Conservation (phyloP, 306 rosid species). For the Boehmeria nivea region DNA sequence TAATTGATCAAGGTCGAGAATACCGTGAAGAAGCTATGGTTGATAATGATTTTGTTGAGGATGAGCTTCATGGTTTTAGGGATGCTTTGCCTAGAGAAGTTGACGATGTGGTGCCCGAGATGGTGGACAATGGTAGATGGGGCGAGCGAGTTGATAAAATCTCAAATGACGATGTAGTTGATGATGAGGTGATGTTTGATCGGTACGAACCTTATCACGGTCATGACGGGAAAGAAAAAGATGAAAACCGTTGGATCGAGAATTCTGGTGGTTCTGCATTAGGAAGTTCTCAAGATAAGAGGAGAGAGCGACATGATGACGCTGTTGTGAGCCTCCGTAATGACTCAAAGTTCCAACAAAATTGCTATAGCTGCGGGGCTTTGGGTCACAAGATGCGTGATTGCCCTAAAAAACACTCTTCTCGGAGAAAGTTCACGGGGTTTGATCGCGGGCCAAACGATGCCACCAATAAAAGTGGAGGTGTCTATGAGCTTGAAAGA, state of each 20-base stretch:
- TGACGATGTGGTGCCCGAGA: conserved; percentile 21
- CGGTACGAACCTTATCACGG: conserved; percentile 49
- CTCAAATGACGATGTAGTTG: conserved; percentile 19
- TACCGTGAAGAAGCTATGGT: conserved; percentile 16
- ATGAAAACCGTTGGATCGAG: conserved; percentile 27
- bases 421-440: conserved; percentile 21
- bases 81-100: conserved; percentile 31
- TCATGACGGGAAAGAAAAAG: conserved; percentile 33
- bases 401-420: conserved; percentile 37
- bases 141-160: conserved; percentile 34
- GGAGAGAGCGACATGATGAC: conserved; percentile 17
- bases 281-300: conserved; percentile 26
- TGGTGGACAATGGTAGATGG: conserved; percentile 44
- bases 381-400: conserved; percentile 47
- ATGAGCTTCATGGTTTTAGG: conserved; percentile 22
- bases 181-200: conserved; percentile 32
- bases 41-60: conserved; percentile 22
- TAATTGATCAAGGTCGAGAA: too few relatives aligned
- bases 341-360: conserved; percentile 17
- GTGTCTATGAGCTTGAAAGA: conserved; percentile 22
- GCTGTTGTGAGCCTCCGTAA: conserved; percentile 19
- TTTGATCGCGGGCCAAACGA: conserved; percentile 21
- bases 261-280: conserved; percentile 32
- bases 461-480: conserved; percentile 15
- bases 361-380: conserved; percentile 51